Evolutionary conservation across 129 eudicot genomes (phyloP).

Genomic region (Sambucus nigra): DNA sequence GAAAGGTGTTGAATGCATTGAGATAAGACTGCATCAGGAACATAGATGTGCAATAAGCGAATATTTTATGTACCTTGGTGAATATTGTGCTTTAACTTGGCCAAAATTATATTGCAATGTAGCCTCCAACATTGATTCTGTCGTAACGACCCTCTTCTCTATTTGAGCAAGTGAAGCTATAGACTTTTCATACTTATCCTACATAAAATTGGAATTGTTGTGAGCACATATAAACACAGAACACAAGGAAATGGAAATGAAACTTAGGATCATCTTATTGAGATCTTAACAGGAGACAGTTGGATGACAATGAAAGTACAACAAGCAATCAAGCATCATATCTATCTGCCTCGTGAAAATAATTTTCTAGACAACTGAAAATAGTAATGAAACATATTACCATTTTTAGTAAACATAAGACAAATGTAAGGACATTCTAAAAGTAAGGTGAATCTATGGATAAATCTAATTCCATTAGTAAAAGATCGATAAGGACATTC

Average conservation of each 20-base stretch:
- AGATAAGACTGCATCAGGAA: no score
- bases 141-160: constrained; percentile 81
- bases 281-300: no score
- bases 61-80: constrained; percentile 45
- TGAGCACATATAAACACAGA: background rate
- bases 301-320: background rate
- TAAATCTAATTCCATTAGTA: no score
- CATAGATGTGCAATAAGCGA: background rate
- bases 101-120: constrained; percentile 76
- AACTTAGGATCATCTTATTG: background rate
- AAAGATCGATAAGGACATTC: no score
- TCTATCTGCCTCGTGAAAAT: background rate
- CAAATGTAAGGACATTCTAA: no score
- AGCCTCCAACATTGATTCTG: constrained; percentile 87
- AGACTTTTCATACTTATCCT: constrained; percentile 72
- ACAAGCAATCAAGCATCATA: background rate
- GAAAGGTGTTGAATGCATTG: no score
- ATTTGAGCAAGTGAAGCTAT: constrained; percentile 50
- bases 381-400: no score
- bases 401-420: no score
- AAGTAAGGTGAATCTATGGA: no score
- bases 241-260: background rate
- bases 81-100: constrained; percentile 49
- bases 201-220: constrained; percentile 5
- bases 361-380: no score